Base-by-base conservation (phyloP, 768 basidiomycete species). In the Lactifluus pinguis region DNA sequence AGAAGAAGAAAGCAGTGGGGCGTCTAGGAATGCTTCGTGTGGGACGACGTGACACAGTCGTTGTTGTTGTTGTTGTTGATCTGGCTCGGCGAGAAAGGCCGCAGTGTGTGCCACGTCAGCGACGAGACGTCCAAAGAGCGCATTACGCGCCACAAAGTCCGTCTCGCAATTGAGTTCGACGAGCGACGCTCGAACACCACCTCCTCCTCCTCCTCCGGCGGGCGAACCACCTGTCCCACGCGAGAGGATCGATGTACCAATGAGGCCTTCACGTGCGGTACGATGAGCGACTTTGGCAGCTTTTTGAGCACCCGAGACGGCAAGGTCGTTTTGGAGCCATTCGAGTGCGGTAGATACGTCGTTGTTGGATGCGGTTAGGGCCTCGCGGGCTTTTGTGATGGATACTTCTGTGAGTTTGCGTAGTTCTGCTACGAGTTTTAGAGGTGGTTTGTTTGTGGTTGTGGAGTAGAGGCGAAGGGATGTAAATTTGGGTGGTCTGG, bases 161-260 rank as follows among this genome's bases (percentile, higher is more conserved):
- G 95, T 97, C 76, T 98, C 95, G 76, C 95, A 98, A 67, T 91
- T 92, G 62, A 97, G 77, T 72, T 98, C 95, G 59, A 98, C 76
- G 81, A 97, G 88, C 19, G 87, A 85, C 11, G 89, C 92, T 41
- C 90, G 82, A 39, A 89, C 73, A 42, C 81, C 78, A 1, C 78
- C 79, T n/a, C n/a, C n/a, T n/a, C n/a, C n/a, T n/a, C n/a, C n/a
- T n/a, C n/a, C n/a, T 19, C 73, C 72, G 41, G 65, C 64, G 41
- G 68, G 71, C 38, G 74, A 65, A 17, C 77, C 78, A 17, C 77
- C 78, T 21, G 75, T 73, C 15, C 87, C 89, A 14, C 80, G 76
- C 17, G 89, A 84, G 25, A 95, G 79, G 11, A 92, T 73, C 48
- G 83, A 85, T n/a, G 88, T 76, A 56, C 85, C 85, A 42, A 98